Evolutionary conservation across 768 basidiomycete species (phyloP).

Genomic region (Panellus pusillus): DNA sequence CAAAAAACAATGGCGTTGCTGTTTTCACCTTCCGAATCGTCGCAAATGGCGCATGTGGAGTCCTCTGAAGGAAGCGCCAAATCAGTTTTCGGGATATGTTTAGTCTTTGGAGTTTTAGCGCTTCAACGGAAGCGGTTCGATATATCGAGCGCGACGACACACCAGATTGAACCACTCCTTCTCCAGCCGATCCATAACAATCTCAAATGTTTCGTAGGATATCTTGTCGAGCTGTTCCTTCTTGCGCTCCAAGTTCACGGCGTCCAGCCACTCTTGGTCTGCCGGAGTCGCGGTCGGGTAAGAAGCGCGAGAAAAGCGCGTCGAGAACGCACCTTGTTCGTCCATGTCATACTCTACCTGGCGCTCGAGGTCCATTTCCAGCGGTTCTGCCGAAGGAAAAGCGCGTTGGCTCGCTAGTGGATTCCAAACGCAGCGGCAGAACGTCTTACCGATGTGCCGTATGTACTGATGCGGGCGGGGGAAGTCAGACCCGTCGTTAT

Average conservation of each 20-base stretch:
- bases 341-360: constrained; percentile 99
- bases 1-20: constrained; percentile 99
- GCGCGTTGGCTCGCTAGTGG: too few species aligned
- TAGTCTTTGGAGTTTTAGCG: constrained; percentile 57
- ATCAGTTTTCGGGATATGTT: constrained; percentile 88
- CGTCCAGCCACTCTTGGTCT: constrained; percentile 96
- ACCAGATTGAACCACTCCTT: constrained; percentile 99
- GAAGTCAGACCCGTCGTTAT: constrained; percentile 70
- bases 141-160: constrained; percentile 25
- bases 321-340: constrained; percentile 73
- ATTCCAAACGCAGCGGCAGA: too few species aligned
- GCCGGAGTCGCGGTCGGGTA: constrained; percentile 6
- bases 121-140: neutral
- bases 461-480: constrained; percentile 83
- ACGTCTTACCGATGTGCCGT: constrained; percentile 75
- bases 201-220: constrained; percentile 86
- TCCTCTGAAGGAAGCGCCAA: constrained; percentile 91
- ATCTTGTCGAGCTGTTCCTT: constrained; percentile 71
- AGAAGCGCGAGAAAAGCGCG: constrained; percentile 2
- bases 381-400: constrained; percentile 58
- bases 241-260: constrained; percentile 77
- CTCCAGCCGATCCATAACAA: constrained; percentile 96
- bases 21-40: constrained; percentile 98
- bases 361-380: constrained; percentile 86
- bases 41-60: constrained; percentile 94